Conservation (phyloP, 805 yeast species). For the Helenozyma rhizophorensis region DNA sequence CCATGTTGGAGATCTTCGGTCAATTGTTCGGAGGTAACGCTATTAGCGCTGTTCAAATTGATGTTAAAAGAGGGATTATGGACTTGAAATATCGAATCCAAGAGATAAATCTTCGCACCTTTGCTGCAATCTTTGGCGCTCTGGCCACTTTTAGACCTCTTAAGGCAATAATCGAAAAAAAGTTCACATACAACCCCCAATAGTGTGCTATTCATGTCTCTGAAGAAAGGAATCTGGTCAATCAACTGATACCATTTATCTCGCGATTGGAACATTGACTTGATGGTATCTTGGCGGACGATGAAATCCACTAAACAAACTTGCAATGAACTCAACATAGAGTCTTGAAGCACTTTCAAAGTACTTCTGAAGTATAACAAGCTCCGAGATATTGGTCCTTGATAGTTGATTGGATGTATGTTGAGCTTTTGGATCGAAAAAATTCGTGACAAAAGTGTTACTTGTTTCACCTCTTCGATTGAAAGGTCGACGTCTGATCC, state of each 20-base stretch:
- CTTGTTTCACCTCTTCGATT: constrained; percentile 33
- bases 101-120: constrained; percentile 27
- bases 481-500: constrained; percentile 23
- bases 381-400: constrained; percentile 68
- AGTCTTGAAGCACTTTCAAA: constrained; percentile 46
- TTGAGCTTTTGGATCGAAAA: constrained; percentile 33
- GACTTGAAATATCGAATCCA: constrained; percentile 35
- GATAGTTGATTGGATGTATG: constrained; percentile 42
- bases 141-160: constrained; percentile 20
- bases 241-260: constrained; percentile 58
- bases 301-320: constrained; percentile 45
- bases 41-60: constrained; percentile 38
- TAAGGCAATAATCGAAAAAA: constrained; percentile 42
- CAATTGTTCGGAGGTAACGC: constrained; percentile 30
- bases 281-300: constrained; percentile 45
- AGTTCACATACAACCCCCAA: constrained; percentile 57
- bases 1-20: constrained; percentile 29
- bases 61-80: constrained; percentile 35
- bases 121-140: constrained; percentile 24
- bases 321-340: constrained; percentile 53
- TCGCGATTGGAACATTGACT: constrained; percentile 38
- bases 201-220: constrained; percentile 54
- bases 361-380: constrained; percentile 65
- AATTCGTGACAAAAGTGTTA: constrained; percentile 33
- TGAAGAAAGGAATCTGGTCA: constrained; percentile 56